Evolutionary conservation across 73 alveolate genomes (phyloP).

Genomic region (Paramecium sonneborni): DNA sequence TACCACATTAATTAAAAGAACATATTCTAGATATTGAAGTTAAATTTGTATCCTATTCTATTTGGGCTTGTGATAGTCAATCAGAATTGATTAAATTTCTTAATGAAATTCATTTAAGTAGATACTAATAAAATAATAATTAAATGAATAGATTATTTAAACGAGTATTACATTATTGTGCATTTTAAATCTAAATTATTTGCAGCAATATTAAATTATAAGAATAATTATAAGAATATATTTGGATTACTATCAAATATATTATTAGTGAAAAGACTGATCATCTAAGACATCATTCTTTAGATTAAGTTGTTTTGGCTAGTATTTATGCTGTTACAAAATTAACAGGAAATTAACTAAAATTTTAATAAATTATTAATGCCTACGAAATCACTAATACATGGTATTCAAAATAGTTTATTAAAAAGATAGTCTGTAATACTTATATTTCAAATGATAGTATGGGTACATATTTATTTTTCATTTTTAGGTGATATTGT

Average conservation of each 20-base stretch:
- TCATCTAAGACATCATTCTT: slow-evolving; percentile 26
- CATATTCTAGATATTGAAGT: slow-evolving; percentile 23
- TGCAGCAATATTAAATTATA: not conserved
- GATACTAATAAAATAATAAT: not conserved
- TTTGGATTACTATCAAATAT: slow-evolving; percentile 39
- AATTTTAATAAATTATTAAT: slow-evolving; percentile 20
- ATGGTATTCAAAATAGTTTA: slow-evolving; percentile 21
- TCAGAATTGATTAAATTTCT: slow-evolving; percentile 18
- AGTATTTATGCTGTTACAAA: slow-evolving; percentile 29
- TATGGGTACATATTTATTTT: slow-evolving; percentile 2
- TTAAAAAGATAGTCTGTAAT: slow-evolving; percentile 41
- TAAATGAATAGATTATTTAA: slow-evolving; percentile 48
- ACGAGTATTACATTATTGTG: slow-evolving; percentile 56
- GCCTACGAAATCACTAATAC: slow-evolving; percentile 39
- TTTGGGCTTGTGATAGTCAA: slow-evolving; percentile 37
- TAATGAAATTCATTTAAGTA: slow-evolving; percentile 9
- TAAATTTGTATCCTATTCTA: slow-evolving; percentile 23
- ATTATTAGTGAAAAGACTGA: slow-evolving; percentile 37
- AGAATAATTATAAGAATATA: slow-evolving; percentile 22
- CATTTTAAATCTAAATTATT: slow-evolving; percentile 21
- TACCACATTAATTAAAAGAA: slow-evolving; percentile 35
- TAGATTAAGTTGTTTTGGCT: slow-evolving; percentile 48
- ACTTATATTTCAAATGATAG: slow-evolving; percentile 7
- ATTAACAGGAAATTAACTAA: not conserved
- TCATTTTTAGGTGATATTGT: slow-evolving; percentile 46